phyloP scores from a whole-genome alignment of 148 eudicot species.

The Cornus florida region DNA sequence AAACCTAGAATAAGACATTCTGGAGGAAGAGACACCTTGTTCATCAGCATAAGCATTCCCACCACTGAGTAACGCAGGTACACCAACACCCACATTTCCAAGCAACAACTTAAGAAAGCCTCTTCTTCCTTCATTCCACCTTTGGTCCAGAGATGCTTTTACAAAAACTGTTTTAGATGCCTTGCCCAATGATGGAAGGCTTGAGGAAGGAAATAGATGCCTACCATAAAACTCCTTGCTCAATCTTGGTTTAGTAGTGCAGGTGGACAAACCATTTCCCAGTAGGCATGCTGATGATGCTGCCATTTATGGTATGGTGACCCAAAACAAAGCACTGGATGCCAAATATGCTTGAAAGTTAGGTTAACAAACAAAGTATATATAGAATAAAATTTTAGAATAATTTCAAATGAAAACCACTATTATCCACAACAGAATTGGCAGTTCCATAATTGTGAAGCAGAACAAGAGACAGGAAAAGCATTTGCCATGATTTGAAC shows the following conservation, averaged over 20 bases:
- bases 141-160: constrained; percentile 57
- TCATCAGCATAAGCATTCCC: constrained; percentile 90
- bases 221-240: constrained; percentile 46
- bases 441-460: background rate
- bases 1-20: constrained; percentile 98
- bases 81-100: constrained; percentile 68
- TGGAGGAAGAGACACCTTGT: constrained; percentile 91
- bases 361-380: background rate
- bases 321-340: background rate
- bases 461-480: background rate
- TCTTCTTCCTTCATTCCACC: constrained; percentile 65
- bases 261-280: constrained; percentile 45
- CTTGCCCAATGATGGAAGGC: constrained; percentile 33
- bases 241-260: constrained; percentile 30
- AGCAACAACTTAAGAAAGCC: constrained; percentile 72
- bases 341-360: background rate
- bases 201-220: constrained; percentile 35
- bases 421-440: background rate
- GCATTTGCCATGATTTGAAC: too few relatives aligned
- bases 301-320: constrained; percentile 38
- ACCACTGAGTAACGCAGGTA: constrained; percentile 47
- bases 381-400: background rate
- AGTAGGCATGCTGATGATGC: constrained; percentile 57
- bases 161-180: constrained; percentile 43
- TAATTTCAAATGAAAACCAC: background rate